Conservation (phyloP, 768 basidiomycete species). For the Tricholoma sp. region DNA sequence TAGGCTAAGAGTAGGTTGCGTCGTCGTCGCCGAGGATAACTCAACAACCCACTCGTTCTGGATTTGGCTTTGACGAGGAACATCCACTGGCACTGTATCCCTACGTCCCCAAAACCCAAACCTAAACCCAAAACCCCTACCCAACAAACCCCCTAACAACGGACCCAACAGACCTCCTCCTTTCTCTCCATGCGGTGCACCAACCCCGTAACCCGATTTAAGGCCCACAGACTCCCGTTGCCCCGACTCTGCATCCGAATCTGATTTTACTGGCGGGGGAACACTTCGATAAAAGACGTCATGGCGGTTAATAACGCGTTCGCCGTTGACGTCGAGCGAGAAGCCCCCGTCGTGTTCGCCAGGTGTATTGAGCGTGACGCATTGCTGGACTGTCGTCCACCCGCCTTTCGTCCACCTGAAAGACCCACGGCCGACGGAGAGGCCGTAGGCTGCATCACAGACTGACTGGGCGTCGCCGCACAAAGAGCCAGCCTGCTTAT, state of each 20-base stretch:
- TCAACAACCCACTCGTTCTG: slow-evolving; percentile 10
- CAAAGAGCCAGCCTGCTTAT: slow-evolving; percentile 54
- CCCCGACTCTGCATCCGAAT: background rate
- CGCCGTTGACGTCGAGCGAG: slow-evolving; percentile 57
- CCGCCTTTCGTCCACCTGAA: slow-evolving; percentile 56
- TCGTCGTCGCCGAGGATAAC: background rate
- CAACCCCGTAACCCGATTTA: background rate
- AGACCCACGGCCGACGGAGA: slow-evolving; percentile 70
- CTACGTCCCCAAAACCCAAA: background rate
- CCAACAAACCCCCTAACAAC: background rate
- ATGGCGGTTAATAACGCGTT: slow-evolving; percentile 41
- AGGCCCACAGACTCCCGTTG: background rate
- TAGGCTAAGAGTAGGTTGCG: background rate
- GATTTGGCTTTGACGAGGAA: background rate
- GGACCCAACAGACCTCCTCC: background rate
- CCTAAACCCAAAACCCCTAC: too few species aligned
- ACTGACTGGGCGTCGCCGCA: slow-evolving; percentile 56
- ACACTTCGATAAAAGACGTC: slow-evolving; percentile 62
- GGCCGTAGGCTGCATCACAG: slow-evolving; percentile 63
- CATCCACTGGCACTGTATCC: background rate
- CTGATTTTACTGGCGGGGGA: slow-evolving; percentile 6
- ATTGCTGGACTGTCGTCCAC: slow-evolving; percentile 74
- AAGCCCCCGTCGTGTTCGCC: slow-evolving; percentile 66
- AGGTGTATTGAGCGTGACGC: slow-evolving; percentile 67
- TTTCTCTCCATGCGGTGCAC: background rate